Evolutionary conservation across 1,284 basidiomycete species (phyloP), one percentile per base, ranked within the genome.

Genomic region (Boletus semigastroideus): DNA sequence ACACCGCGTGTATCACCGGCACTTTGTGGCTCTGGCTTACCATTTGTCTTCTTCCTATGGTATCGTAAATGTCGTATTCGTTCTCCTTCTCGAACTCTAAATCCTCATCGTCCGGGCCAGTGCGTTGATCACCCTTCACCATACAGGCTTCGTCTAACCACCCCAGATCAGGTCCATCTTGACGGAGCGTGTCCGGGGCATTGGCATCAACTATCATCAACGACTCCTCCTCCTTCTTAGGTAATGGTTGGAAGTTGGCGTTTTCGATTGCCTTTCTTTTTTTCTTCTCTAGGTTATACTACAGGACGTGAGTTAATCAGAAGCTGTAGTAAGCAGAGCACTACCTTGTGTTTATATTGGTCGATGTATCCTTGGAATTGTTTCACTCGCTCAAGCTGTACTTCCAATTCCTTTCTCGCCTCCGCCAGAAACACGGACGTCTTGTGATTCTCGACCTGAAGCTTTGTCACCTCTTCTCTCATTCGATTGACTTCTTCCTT

Each of bases 81-180:
- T 56, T 66, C n/a, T 48, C 59, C 22, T 30, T 48, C 33, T 61
- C 55, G 6, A 54, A 42, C 6, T 50, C 56, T 16, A 43, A 27
- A 28, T 53, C 49, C 4, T 59, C 63, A 28, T 64, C 65, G 2
- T 30, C 56, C 34, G 46, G 36, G n/a, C 56, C 20, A 25, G 42
- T 34, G 42, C 68, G 36, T 13, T 42, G 56, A 46, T 66, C 65
- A 12, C 68, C 67, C 45, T 52, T 66, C 40, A 66, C 65, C 41
- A 51, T 36, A 31, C 66, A 66, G 16, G 67, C 61, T 25, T 65
- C 56, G 14, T 66, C 67, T 33, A 70, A n/a, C 65, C 68, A 69
- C 22, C 47, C 46, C 40, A 63, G 42, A 20, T 67, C 57, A 9
- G 41, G 46, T 37, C n/a, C 45, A 34, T 49, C 51, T n/a, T 52